Evolutionary conservation across 768 basidiomycete species (phyloP).

Genomic region (Russula olivacea): DNA sequence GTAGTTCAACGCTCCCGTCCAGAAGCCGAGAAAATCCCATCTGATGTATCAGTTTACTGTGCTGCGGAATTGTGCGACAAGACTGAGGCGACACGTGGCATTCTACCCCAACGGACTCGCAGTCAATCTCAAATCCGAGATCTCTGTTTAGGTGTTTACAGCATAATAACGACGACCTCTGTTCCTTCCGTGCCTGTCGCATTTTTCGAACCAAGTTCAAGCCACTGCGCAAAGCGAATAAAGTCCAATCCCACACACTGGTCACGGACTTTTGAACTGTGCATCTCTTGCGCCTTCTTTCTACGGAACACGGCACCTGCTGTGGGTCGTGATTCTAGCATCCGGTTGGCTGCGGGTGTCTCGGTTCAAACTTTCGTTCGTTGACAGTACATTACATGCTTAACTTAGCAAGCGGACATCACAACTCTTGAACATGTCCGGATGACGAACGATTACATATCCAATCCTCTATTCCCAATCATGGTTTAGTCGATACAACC

Average conservation of each 20-base stretch:
- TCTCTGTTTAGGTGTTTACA: neutral
- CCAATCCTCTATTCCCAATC: neutral
- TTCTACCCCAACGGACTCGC: neutral
- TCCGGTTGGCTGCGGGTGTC: neutral
- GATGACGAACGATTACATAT: neutral
- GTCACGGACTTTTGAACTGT: slow-evolving; percentile 7
- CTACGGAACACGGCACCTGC: neutral
- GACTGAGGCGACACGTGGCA: no score
- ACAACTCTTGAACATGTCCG: neutral
- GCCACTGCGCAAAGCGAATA: neutral
- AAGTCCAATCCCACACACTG: neutral
- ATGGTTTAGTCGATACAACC: neutral
- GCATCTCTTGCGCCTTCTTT: neutral
- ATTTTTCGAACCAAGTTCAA: neutral
- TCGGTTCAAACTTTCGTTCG: neutral
- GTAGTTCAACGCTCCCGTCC: neutral
- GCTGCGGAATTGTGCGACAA: neutral
- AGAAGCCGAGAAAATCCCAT: neutral
- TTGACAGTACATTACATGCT: neutral
- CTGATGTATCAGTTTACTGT: neutral
- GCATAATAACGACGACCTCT: no score
- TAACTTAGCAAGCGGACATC: neutral
- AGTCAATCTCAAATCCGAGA: neutral
- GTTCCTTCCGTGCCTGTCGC: neutral
- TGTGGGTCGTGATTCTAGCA: slow-evolving; percentile 4